phyloP scores from a whole-genome alignment of 768 basidiomycete genomes.

The Pisolithus marmoratus region DNA sequence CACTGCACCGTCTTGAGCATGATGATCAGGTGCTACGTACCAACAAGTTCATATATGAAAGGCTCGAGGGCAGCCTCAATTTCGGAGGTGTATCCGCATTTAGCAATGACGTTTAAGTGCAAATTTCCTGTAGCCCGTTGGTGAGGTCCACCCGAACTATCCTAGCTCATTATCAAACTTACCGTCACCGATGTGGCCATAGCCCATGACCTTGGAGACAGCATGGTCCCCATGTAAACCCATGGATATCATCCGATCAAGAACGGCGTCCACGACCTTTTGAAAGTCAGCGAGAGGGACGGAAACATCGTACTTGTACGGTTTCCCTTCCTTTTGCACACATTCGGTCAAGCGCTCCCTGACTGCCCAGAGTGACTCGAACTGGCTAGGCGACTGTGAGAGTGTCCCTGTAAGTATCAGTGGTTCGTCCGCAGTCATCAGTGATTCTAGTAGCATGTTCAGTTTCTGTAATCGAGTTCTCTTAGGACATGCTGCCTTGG shows the following conservation, averaged over 20 bases:
- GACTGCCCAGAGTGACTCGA: constrained; percentile 83
- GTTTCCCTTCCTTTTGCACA: constrained; percentile 87
- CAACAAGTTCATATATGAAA: constrained; percentile 88
- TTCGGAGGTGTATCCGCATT: constrained; percentile 67
- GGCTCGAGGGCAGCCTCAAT: constrained; percentile 88
- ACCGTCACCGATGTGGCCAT: constrained; percentile 97
- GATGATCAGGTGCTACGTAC: constrained; percentile 34
- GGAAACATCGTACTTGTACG: constrained; percentile 96
- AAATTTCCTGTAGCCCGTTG: constrained; percentile 62
- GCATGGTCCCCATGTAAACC: constrained; percentile 66
- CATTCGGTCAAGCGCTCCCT: constrained; percentile 93
- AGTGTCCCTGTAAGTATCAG: constrained; percentile 87
- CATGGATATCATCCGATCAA: constrained; percentile 62
- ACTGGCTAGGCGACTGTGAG: constrained; percentile 86
- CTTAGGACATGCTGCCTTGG: constrained; percentile 8
- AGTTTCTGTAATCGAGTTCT: constrained; percentile 67
- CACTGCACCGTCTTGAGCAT: not conserved
- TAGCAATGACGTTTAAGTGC: constrained; percentile 87
- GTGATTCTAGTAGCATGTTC: constrained; percentile 63
- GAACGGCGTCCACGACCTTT: constrained; percentile 74
- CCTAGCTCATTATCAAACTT: constrained; percentile 21
- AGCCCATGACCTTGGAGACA: constrained; percentile 85
- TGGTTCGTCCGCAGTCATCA: constrained; percentile 67
- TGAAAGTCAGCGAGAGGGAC: constrained; percentile 86
- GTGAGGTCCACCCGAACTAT: constrained; percentile 2